These are phyloP conservation scores for Irpex lacteus DNA, from an alignment of 1,284 basidiomycete species.

Conservation along the genomic window DNA sequence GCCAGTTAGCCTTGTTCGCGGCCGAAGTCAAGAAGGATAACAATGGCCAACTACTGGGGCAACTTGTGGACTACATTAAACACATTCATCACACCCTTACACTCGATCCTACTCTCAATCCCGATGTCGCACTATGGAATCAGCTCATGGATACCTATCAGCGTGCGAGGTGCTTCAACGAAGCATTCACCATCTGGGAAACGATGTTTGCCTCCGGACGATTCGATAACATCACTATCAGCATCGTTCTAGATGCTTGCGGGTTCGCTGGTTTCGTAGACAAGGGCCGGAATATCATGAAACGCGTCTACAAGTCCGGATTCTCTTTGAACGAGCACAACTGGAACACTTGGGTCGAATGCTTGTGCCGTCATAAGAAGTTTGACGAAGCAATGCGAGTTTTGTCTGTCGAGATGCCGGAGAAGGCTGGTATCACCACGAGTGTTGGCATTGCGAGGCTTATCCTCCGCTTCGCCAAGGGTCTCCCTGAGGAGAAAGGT, in stretches of 20 bases:
- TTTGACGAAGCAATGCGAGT: conserved; percentile 69
- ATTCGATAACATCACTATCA: conserved; percentile 67
- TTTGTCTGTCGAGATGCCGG: conserved; percentile 62
- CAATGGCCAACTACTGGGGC: conserved; percentile 23
- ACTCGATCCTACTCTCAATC: conserved; percentile 72
- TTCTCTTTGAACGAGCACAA: conserved; percentile 59
- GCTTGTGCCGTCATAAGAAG: conserved; percentile 70
- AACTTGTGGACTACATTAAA: conserved; percentile 51
- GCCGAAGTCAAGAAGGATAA: conserved; percentile 15
- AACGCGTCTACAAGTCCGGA: conserved; percentile 46
- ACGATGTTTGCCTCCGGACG: conserved; percentile 58
- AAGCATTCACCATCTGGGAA: conserved; percentile 83
- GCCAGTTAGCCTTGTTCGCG: conserved; percentile 47
- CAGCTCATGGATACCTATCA: conserved; percentile 91
- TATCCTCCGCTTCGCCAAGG: conserved; percentile 51
- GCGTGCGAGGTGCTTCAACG: conserved; percentile 64
- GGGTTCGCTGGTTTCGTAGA: conserved; percentile 54
- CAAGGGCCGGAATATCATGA: conserved; percentile 52
- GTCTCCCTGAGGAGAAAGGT: conserved; percentile 39
- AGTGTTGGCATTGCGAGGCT: conserved; percentile 48
- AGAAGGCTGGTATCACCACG: conserved; percentile 39
- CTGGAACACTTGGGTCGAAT: conserved; percentile 86
- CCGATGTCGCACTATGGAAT: conserved; percentile 80
- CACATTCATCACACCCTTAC: conserved; percentile 78
- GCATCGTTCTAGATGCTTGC: conserved; percentile 84